These are phyloP conservation scores for Mucuna pruriens DNA, from an alignment of 306 rosid species.

Conservation along the genomic window DNA sequence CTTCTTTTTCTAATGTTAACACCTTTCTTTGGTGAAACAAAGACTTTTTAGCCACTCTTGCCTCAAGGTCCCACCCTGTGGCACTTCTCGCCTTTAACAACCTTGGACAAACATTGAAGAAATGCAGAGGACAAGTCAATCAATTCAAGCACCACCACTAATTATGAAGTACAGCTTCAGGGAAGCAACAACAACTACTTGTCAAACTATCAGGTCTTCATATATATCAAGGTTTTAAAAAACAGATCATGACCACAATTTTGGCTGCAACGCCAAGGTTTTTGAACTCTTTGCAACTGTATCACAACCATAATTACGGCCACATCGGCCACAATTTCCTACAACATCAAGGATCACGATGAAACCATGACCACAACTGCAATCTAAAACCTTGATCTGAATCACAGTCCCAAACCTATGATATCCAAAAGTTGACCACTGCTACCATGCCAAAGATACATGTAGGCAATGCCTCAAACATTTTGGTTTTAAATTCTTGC, in stretches of 20 bases:
- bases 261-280: background rate
- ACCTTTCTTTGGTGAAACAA: background rate
- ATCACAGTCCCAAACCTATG: conserved; percentile 6
- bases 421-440: conserved; percentile 22
- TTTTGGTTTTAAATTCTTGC: background rate
- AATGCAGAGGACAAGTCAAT: conserved; percentile 28
- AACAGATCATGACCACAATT: background rate
- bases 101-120: conserved; percentile 6
- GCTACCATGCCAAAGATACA: conserved; percentile 22
- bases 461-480: conserved; percentile 16
- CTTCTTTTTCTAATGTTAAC: background rate
- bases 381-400: background rate
- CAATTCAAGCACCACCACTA: background rate
- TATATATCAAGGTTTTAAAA: background rate
- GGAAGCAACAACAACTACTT: conserved; percentile 26
- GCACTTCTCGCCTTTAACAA: background rate
- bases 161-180: conserved; percentile 29
- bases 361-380: background rate
- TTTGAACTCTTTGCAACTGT: background rate
- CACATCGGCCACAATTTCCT: background rate
- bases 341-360: background rate
- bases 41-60: background rate
- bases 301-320: background rate
- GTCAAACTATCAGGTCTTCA: background rate
- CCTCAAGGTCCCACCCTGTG: background rate